phyloP scores from a whole-genome alignment of 352 stramenopile species.

The Phytopythium boreale region DNA sequence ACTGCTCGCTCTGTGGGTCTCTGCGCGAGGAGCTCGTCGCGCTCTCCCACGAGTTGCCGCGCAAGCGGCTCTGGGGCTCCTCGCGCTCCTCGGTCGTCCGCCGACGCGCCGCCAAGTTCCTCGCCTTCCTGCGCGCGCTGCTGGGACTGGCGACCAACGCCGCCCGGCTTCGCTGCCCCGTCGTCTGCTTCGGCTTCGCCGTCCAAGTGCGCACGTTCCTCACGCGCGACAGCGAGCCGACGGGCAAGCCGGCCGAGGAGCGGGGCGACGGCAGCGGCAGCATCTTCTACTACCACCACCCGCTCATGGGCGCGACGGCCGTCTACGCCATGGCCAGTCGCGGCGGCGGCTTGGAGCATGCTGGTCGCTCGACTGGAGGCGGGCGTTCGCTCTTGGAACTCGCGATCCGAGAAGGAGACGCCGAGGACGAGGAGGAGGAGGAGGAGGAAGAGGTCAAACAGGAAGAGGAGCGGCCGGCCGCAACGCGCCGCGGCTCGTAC shows the following conservation, averaged over 20 bases:
- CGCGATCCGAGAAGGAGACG: constrained; percentile 8
- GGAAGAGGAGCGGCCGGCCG: neutral
- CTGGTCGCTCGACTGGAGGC: neutral
- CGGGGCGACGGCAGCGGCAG: constrained; percentile 23
- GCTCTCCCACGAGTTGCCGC: constrained; percentile 46
- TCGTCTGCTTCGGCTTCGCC: constrained; percentile 46
- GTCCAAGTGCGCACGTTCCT: constrained; percentile 62
- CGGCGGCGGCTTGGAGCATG: constrained; percentile 12
- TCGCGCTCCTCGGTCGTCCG: constrained; percentile 37
- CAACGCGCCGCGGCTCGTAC: neutral
- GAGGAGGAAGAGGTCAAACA: constrained; percentile 20
- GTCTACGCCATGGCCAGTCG: constrained; percentile 17
- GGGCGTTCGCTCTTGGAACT: neutral
- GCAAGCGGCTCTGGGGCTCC: constrained; percentile 60
- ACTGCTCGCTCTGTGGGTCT: constrained; percentile 64
- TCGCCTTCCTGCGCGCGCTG: constrained; percentile 53
- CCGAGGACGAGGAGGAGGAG: constrained; percentile 26
- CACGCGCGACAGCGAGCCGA: constrained; percentile 40
- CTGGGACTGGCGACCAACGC: constrained; percentile 48
- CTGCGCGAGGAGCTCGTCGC: constrained; percentile 41
- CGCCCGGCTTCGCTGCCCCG: constrained; percentile 51
- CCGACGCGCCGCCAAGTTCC: constrained; percentile 44
- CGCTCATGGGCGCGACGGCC: neutral
- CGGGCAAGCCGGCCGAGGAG: constrained; percentile 27
- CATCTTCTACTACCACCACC: constrained; percentile 14